Base-by-base conservation (phyloP, 805 yeast species). In the Phaffomyces opuntiae region DNA sequence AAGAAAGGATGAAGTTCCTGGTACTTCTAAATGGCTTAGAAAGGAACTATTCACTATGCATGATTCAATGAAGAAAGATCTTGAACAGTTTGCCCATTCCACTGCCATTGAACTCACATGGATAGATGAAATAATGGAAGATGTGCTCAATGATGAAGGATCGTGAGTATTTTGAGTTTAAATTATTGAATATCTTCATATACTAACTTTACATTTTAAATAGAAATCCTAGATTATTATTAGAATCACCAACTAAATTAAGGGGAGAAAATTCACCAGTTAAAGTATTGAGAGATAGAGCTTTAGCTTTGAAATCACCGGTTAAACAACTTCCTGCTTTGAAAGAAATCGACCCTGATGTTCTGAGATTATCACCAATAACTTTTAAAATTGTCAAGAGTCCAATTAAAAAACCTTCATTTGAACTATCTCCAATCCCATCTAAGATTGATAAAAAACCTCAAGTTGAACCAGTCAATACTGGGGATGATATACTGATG, bases 1-100 rank as follows among this genome's bases (percentile, higher is more conserved):
- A 42, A 59, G 51, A 46, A 50, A 44, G 36, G 56, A 57, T 7
- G 56, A 54, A 29, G 53, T 72, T 6, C 79, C 79, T 1, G 83
- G 81, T 7, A 63, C 80, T 2, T 72, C 78, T 12, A 71, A 65
- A 49, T 77, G 80, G 78, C 64, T 75, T 40, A 65, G 74, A 32
- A 60, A 60, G 42, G 79, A 76, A 53, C 60, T 73, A 57, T 56
- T 59, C 45, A 62, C 66, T 14, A 65, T 69, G 29, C 65, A 65
- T 49, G 65, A 63, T 38, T 61, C 66, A 44, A 69, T 74, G 51
- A 52, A 58, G 11, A 57, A 62, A 21, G 65, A 66, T 46, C 56
- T 66, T 13, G 75, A 69, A 45, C 68, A 65, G 36, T 60, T 74
- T 39, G 68, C 72, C 14, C 62, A 60, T 26, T 63, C 65, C 7